These are phyloP conservation scores for Isatis tinctoria DNA, from an alignment of 345 rosid genomes.

Conservation along the genomic window DNA sequence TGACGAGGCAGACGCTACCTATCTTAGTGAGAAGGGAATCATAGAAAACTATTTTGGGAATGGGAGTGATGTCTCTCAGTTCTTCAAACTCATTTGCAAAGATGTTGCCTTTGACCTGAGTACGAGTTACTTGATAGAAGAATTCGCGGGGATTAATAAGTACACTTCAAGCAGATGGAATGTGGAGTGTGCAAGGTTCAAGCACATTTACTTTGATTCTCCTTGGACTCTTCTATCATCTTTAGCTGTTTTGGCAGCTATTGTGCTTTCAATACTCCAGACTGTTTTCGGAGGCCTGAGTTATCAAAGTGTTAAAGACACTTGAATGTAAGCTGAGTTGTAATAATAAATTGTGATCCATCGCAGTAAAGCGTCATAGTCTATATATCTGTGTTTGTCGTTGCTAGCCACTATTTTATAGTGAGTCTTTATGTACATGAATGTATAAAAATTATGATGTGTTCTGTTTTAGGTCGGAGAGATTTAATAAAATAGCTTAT, in stretches of 20 bases:
- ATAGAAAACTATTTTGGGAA: constrained; percentile 1
- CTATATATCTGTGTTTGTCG: no score
- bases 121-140: constrained; percentile 8
- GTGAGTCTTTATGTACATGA: no score
- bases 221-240: neutral
- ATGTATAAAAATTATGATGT: no score
- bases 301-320: neutral
- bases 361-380: no score
- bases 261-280: neutral
- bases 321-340: no score
- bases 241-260: neutral
- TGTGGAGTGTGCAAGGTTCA: neutral
- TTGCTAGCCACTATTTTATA: no score
- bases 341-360: no score
- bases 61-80: neutral
- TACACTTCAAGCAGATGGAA: neutral
- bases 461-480: no score
- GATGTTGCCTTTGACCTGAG: neutral
- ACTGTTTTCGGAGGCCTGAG: neutral
- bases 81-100: neutral
- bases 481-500: no score
- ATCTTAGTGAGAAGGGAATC: neutral
- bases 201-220: neutral
- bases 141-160: neutral
- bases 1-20: neutral